Evolutionary conservation across 2,329 filamentous ascomycete species (phyloP).

Genomic region (Trichoderma koningii): DNA sequence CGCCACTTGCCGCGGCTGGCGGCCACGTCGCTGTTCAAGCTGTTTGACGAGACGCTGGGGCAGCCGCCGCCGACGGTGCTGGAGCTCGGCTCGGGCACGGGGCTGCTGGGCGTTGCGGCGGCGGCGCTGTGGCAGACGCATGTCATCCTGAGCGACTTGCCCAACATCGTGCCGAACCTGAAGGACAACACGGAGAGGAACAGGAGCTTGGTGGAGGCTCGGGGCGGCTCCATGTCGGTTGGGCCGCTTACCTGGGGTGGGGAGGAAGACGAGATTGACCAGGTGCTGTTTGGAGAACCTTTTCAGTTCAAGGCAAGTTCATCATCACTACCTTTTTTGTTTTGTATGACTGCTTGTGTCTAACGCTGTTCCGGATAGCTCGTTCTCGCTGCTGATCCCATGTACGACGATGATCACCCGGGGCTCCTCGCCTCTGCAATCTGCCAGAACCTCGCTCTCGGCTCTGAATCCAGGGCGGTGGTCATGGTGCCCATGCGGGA

Average conservation of each 20-base stretch:
- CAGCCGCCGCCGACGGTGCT: constrained; percentile 51
- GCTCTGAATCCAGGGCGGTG: constrained; percentile 63
- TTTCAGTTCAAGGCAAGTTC: constrained; percentile 55
- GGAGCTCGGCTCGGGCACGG: constrained; percentile 88
- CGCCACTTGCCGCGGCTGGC: constrained; percentile 62
- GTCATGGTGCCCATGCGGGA: constrained; percentile 82
- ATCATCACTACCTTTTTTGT: accelerated
- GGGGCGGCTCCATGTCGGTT: constrained; percentile 60
- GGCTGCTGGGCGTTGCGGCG: constrained; percentile 84
- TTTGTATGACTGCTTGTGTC: not conserved
- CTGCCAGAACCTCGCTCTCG: constrained; percentile 62
- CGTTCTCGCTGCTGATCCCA: constrained; percentile 79
- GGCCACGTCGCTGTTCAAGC: constrained; percentile 47
- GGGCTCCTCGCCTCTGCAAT: constrained; percentile 72
- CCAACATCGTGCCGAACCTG: constrained; percentile 80
- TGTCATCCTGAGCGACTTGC: constrained; percentile 79
- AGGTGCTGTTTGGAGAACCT: constrained; percentile 46
- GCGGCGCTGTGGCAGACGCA: constrained; percentile 67
- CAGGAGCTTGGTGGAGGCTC: constrained; percentile 51
- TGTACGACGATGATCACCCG: constrained; percentile 86
- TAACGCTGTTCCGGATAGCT: constrained; percentile 48
- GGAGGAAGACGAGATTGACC: constrained; percentile 47
- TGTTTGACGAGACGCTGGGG: constrained; percentile 45
- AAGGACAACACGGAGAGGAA: constrained; percentile 72
- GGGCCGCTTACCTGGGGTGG: constrained; percentile 76